Evolutionary conservation across 2,329 filamentous ascomycete genomes (phyloP), one percentile per base, ranked within the genome.

Genomic region (Sporothrix pallida): DNA sequence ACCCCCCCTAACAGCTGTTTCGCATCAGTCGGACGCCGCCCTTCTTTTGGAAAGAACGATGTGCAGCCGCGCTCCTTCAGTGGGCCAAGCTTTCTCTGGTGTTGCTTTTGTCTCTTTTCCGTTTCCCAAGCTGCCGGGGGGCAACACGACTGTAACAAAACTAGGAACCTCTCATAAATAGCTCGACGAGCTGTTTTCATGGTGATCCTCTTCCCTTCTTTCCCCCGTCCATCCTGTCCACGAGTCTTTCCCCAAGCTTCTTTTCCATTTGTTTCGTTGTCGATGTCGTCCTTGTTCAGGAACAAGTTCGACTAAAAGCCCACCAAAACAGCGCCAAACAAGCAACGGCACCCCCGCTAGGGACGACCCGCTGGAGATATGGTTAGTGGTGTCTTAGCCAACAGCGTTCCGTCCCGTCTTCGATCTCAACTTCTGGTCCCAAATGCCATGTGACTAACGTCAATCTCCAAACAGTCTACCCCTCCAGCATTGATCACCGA

Each of bases 1-100:
- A 37, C 31, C 42, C 44, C 63, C 65, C 50, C 67, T 70, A 26
- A 50, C 46, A 20, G 65, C 48, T 50, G 67, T 70, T 70, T 70
- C 67, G 67, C 48, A 70, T 70, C 48, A 50, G 23, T 37, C 23
- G 48, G 67, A 13, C n/a, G 26, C 31, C 54, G 50, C 50, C 42
- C 31, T 54, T 17, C 42, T 70, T 56, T 56, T 42, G 67, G 48
- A 70, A 37, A 60, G 9, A 37, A 60, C 17, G 37, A 70, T 60
- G 52, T 60, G 50, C 31, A 60, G 50, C 46, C 8, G 23, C 10
- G n/a, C 42, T 12, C 37, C 56, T 60, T 31, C 23, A 23, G 42
- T 50, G 17, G 46, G 12, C 23, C 44, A 37, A 26, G 62, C 58
- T 42, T 42, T 12, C 15, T 26, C 48, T 52, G 20, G 48, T 12